A percentile compares a stretch with the other conserved stretches of the same genome.
Conservation (phyloP, 2,329 filamentous ascomycete species). For the Malbranchea zuffiana region DNA sequence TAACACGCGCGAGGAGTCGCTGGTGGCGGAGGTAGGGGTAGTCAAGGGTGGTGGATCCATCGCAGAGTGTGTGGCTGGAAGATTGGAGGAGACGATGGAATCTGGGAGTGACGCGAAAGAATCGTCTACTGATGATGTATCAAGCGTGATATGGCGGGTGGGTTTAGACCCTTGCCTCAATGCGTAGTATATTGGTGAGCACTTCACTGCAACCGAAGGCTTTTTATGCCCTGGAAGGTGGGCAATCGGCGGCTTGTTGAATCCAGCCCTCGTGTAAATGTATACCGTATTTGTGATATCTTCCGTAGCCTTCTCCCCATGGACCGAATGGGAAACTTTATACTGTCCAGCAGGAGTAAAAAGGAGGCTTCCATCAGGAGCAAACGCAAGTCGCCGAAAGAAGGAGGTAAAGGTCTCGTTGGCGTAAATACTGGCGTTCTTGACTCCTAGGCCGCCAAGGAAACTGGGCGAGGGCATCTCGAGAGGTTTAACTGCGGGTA, state of each 20-base stretch:
- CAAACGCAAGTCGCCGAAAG: conserved; percentile 86
- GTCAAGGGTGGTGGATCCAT: conserved; percentile 72
- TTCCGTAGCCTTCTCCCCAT: conserved; percentile 60
- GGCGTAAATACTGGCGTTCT: conserved; percentile 83
- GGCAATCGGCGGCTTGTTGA: conserved; percentile 91
- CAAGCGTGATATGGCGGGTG: conserved; percentile 86
- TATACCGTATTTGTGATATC: conserved; percentile 96
- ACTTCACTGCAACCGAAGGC: conserved; percentile 88
- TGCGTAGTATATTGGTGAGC: conserved; percentile 81
- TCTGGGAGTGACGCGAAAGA: conserved; percentile 75
- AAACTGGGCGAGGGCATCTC: conserved; percentile 71
- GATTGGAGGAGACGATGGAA: conserved; percentile 53
- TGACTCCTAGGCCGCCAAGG: conserved; percentile 53
- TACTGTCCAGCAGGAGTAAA: conserved; percentile 94
- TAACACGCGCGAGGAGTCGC: conserved; percentile 43
- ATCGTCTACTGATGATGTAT: conserved; percentile 80
- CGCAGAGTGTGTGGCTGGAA: conserved; percentile 41
- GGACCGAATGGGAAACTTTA: conserved; percentile 64
- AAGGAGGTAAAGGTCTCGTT: conserved; percentile 97
- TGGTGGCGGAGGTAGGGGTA: conserved; percentile 34
- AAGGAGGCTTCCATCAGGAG: conserved; percentile 85
- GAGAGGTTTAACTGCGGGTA: conserved; percentile 91
- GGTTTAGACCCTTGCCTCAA: conserved; percentile 56
- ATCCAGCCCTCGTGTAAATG: conserved; percentile 89
- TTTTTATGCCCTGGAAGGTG: conserved; percentile 97